These are phyloP conservation scores for Fusarium pseudoanthophilum DNA, from an alignment of 2,329 filamentous ascomycete genomes.

Conservation along the genomic window DNA sequence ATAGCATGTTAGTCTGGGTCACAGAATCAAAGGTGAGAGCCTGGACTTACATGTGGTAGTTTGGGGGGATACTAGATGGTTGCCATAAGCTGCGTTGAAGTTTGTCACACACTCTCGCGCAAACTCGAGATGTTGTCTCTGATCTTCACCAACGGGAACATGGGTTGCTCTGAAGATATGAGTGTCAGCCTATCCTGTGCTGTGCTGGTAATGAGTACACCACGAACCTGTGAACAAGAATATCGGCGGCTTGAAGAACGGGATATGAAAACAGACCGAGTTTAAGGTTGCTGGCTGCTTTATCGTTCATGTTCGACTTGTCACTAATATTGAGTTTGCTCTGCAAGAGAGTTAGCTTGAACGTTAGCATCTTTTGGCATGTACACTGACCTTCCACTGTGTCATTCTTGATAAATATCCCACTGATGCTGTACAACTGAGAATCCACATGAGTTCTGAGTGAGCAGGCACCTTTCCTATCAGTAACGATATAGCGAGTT, in stretches of 20 bases:
- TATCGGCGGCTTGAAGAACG: conserved; percentile 93
- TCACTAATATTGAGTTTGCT: conserved; percentile 77
- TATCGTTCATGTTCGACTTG: conserved; percentile 67
- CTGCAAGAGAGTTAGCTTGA: conserved; percentile 53
- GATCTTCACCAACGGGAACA: conserved; percentile 96
- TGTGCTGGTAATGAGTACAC: not conserved
- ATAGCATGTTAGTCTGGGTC: not conserved
- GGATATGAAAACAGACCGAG: conserved; percentile 96
- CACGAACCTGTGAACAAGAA: conserved; percentile 80
- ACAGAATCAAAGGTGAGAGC: not conserved
- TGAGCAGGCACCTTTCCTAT: conserved; percentile 71
- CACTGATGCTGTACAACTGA: conserved; percentile 90
- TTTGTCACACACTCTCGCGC: conserved; percentile 84
- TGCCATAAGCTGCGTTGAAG: conserved; percentile 82
- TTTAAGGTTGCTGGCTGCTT: conserved; percentile 72
- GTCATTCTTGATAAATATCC: conserved; percentile 99
- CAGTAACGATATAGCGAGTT: not conserved
- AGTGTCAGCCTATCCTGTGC: not conserved
- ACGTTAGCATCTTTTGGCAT: not conserved
- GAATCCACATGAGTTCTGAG: conserved; percentile 94
- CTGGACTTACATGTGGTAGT: conserved; percentile 72
- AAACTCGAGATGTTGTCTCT: conserved; percentile 93
- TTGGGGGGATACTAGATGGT: conserved; percentile 72
- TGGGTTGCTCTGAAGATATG: conserved; percentile 77
- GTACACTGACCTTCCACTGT: conserved; percentile 84